phyloP scores from a whole-genome alignment of 1,284 basidiomycete genomes.

The Lentinula novae-zelandiae region DNA sequence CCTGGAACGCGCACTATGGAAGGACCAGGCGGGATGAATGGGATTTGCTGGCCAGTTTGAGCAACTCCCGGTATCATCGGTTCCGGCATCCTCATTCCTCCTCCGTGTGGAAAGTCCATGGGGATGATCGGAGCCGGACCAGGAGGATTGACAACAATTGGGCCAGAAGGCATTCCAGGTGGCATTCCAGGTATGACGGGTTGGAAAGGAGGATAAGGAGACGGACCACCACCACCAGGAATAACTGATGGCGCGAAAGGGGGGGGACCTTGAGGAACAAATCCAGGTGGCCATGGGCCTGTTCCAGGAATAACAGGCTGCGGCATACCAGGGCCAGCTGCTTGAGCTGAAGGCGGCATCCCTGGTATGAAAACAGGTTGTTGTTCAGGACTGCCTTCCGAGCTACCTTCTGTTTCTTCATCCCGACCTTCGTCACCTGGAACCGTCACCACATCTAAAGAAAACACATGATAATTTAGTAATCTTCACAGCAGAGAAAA shows the following conservation, averaged over 20 bases:
- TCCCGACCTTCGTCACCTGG: constrained; percentile 4
- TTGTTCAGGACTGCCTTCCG: not conserved
- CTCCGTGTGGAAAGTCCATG: constrained; percentile 15
- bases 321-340: not conserved
- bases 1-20: constrained; percentile 12
- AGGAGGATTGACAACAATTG: constrained; percentile 8
- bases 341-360: not conserved
- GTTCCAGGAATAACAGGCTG: constrained; percentile 6
- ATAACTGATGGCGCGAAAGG: constrained; percentile 8
- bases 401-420: not conserved
- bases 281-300: constrained; percentile 19
- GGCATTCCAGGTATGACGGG: constrained; percentile 4
- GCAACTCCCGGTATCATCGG: constrained; percentile 6
- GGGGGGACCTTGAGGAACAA: constrained; percentile 23
- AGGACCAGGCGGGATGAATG: constrained; percentile 10
- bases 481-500: not conserved
- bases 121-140: constrained; percentile 18
- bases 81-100: constrained; percentile 14
- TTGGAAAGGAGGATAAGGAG: not conserved
- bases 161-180: not conserved
- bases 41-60: not conserved
- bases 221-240: not conserved
- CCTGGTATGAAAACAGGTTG: not conserved
- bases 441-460: not conserved
- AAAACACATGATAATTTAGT: not conserved